phyloP scores from a whole-genome alignment of 1,139 yeast genomes.

The Suhomyces choctaworum region DNA sequence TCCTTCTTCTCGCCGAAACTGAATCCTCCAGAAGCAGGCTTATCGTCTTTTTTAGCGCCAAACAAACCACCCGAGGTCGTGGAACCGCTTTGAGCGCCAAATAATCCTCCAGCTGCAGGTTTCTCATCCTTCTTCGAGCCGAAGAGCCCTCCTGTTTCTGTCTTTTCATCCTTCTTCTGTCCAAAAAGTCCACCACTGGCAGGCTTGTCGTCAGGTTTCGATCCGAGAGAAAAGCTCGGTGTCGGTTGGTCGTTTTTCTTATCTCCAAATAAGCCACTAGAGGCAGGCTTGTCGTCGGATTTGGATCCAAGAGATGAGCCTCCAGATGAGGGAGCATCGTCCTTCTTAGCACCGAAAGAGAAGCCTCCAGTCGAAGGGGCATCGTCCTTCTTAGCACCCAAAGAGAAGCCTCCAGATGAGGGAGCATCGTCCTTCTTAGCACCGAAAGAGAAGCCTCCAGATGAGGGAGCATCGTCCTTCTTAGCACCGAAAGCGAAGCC shows the following conservation, averaged over 20 bases:
- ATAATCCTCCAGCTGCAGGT: slow-evolving; percentile 18
- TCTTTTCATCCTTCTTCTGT: slow-evolving; percentile 22
- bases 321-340: slow-evolving; percentile 18
- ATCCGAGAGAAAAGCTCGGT: slow-evolving; percentile 17
- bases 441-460: slow-evolving; percentile 20
- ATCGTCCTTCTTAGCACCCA: slow-evolving; percentile 27
- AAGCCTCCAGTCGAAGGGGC: slow-evolving; percentile 15
- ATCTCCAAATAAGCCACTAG: slow-evolving; percentile 26
- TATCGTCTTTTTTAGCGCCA: slow-evolving; percentile 20
- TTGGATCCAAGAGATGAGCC: slow-evolving; percentile 20
- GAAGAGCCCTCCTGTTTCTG: slow-evolving; percentile 16
- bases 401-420: slow-evolving; percentile 20
- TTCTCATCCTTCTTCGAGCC: slow-evolving; percentile 14
- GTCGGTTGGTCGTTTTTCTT: slow-evolving; percentile 16
- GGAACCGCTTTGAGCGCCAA: slow-evolving; percentile 16
- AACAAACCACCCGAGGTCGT: slow-evolving; percentile 19
- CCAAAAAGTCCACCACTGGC: slow-evolving; percentile 25
- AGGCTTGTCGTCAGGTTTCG: slow-evolving; percentile 17
- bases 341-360: slow-evolving; percentile 21
- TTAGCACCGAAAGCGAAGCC: slow-evolving; percentile 21
- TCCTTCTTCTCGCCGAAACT: slow-evolving; percentile 16
- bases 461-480: slow-evolving; percentile 10
- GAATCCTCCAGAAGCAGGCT: slow-evolving; percentile 17
- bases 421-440: slow-evolving; percentile 17
- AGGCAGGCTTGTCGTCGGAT: slow-evolving; percentile 16